A percentile compares a stretch with the other conserved stretches of the same genome.
phyloP scores from a whole-genome alignment of 192 early-diverging fungal genomes.

The Fimicolochytrium jonesii region DNA sequence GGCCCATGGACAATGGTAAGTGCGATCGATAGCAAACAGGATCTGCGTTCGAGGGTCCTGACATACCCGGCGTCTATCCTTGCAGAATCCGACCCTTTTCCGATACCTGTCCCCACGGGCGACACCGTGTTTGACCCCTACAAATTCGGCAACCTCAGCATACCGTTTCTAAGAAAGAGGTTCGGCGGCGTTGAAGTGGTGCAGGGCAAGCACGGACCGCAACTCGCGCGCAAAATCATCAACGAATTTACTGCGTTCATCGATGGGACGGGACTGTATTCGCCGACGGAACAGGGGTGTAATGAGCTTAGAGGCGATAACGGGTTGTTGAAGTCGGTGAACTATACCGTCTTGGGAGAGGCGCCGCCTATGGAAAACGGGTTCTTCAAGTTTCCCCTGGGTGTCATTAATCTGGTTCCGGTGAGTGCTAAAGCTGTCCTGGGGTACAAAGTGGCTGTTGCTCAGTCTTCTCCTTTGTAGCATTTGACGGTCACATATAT shows the following conservation, averaged over 20 bases:
- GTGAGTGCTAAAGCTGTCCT: conserved; percentile 27
- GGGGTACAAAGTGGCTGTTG: no score
- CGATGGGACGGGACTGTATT: conserved; percentile 31
- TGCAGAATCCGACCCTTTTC: conserved; percentile 29
- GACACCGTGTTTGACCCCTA: conserved; percentile 29
- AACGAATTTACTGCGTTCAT: conserved; percentile 29
- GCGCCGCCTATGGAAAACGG: conserved; percentile 19
- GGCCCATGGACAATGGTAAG: neutral
- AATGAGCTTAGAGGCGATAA: neutral
- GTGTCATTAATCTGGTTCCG: conserved; percentile 20
- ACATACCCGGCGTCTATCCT: no score
- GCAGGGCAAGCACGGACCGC: no score
- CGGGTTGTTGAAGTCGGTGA: conserved; percentile 16
- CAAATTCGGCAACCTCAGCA: neutral
- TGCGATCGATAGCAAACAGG: no score
- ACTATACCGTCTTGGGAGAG: conserved; percentile 16
- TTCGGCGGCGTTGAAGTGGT: no score
- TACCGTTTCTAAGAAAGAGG: no score
- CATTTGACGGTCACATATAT: conserved; percentile 13
- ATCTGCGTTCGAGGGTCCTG: no score
- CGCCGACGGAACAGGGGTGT: neutral
- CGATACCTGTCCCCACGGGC: conserved; percentile 21
- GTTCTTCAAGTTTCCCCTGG: conserved; percentile 9
- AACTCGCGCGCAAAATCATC: no score
- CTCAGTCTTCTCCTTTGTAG: no score